phyloP scores from a whole-genome alignment of 2,329 filamentous ascomycete species.

The Stemphylium lycopersici region DNA sequence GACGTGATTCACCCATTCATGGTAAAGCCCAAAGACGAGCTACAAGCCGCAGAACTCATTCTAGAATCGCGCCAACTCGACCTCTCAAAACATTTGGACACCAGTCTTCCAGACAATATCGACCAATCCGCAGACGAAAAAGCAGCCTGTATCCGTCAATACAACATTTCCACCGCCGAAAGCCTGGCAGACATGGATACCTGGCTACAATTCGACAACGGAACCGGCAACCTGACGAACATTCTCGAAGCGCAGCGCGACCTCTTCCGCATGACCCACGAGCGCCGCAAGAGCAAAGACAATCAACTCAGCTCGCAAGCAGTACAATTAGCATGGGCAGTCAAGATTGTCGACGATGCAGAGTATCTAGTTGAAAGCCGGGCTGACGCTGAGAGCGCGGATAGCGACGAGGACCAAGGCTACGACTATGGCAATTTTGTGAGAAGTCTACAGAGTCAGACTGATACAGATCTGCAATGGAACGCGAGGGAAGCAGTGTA shows the following conservation, averaged over 20 bases:
- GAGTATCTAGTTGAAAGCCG: conserved; percentile 2
- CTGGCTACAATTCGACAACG: conserved; percentile 15
- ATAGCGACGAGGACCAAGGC: conserved; percentile 10
- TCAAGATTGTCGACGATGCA: conserved; percentile 17
- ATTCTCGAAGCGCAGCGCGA: conserved; percentile 24
- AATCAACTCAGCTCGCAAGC: conserved; percentile 2
- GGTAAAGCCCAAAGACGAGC: conserved; percentile 5
- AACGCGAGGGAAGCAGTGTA: neutral
- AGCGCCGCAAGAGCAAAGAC: conserved; percentile 10
- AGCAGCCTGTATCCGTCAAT: neutral
- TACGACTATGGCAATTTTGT: conserved; percentile 13
- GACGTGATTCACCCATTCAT: conserved; percentile 15
- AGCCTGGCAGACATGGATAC: conserved; percentile 8
- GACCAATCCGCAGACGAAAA: conserved; percentile 11
- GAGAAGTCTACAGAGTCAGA: neutral
- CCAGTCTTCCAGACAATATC: neutral
- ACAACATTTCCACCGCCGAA: conserved; percentile 2
- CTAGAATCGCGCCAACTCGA: neutral
- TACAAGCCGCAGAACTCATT: conserved; percentile 4
- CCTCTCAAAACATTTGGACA: neutral
- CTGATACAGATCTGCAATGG: neutral
- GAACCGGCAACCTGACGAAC: conserved; percentile 1
- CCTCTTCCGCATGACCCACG: conserved; percentile 11
- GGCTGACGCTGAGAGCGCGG: neutral
- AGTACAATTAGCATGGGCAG: conserved; percentile 21